Percentiles rank a stretch among this genome's conserved stretches.
phyloP scores from a whole-genome alignment of 140 eudicot genomes.

The Bidens hawaiensis region DNA sequence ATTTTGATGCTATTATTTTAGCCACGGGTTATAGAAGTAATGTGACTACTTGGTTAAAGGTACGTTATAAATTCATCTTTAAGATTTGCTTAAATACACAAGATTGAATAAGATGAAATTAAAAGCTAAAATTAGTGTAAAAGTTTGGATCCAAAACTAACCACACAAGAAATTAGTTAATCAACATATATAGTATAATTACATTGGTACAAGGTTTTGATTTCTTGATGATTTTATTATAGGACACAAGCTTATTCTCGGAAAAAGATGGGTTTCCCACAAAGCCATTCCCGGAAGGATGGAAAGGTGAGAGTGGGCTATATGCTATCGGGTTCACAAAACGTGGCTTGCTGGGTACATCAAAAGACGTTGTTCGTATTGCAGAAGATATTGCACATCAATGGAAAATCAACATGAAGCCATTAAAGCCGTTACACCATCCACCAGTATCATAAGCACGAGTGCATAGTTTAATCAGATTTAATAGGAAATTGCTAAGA shows the following conservation, averaged over 20 bases:
- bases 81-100: not conserved
- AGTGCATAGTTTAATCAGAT: constrained; percentile 7
- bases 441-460: not conserved
- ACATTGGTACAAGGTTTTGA: not conserved
- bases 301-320: constrained; percentile 69
- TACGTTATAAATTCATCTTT: constrained; percentile 13
- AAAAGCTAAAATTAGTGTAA: too few species aligned
- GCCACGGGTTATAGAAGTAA: constrained; percentile 77
- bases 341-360: constrained; percentile 60
- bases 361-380: constrained; percentile 48
- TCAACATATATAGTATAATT: not conserved
- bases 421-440: constrained; percentile 15
- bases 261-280: constrained; percentile 50
- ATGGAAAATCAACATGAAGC: constrained; percentile 27
- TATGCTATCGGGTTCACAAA: constrained; percentile 62
- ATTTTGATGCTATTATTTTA: constrained; percentile 59
- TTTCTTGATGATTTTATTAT: not conserved
- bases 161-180: too few species aligned
- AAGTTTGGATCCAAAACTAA: not conserved
- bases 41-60: constrained; percentile 74
- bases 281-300: constrained; percentile 53
- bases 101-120: too few species aligned
- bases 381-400: constrained; percentile 54
- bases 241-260: constrained; percentile 49
- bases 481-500: constrained; percentile 1